Percentiles rank a stretch among this genome's conserved stretches.
These are phyloP conservation scores for Amaranthus palmeri DNA, from an alignment of 148 eudicot species.

Conservation along the genomic window DNA sequence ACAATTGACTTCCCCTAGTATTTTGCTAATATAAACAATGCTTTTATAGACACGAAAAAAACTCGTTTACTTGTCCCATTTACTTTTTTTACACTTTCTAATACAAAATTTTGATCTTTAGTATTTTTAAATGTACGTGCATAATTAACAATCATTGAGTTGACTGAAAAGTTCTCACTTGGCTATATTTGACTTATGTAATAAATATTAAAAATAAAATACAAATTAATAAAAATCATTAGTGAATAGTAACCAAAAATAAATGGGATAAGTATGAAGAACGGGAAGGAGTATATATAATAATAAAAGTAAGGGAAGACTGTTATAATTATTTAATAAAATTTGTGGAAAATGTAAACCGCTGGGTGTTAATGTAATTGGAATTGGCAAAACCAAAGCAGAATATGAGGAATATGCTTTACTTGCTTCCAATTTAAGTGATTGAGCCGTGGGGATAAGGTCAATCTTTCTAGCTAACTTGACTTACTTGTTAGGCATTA, in stretches of 20 bases:
- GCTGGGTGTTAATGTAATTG: background rate
- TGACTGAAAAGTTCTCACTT: too few species aligned
- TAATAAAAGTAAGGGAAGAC: background rate
- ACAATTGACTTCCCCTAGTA: constrained; percentile 6
- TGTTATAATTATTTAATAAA: background rate
- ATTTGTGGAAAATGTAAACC: background rate
- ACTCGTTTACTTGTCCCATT: too few species aligned
- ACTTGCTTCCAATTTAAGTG: constrained; percentile 17
- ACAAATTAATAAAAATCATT: too few species aligned
- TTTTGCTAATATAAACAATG: background rate
- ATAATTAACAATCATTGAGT: too few species aligned
- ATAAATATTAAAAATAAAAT: too few species aligned
- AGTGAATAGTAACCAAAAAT: too few species aligned
- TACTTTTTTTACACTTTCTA: too few species aligned
- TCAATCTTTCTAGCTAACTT: background rate
- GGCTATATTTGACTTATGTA: too few species aligned
- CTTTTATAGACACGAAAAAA: constrained; percentile 9
- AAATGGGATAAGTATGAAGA: too few species aligned
- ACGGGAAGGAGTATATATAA: background rate
- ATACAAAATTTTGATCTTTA: too few species aligned
- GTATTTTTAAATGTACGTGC: too few species aligned
- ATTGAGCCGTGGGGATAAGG: constrained; percentile 15
- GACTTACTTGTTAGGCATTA: background rate
- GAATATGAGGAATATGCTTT: constrained; percentile 25
- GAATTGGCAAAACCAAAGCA: background rate